Conservation (phyloP, 2,329 filamentous ascomycete genomes). For the Colletotrichum magnum region DNA sequence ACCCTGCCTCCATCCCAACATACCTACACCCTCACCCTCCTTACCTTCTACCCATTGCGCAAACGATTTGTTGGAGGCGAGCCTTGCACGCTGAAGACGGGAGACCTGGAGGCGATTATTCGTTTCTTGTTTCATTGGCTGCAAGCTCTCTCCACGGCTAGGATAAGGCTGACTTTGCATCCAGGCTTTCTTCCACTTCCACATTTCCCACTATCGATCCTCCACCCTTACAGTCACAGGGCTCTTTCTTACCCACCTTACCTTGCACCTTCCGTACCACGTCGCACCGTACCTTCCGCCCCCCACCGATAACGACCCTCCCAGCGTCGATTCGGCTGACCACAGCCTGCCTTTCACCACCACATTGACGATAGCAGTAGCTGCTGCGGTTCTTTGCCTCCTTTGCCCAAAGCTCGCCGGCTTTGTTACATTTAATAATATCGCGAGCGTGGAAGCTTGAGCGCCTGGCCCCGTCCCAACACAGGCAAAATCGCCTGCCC, state of each 20-base stretch:
- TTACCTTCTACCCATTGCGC: not conserved
- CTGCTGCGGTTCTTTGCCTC: not conserved
- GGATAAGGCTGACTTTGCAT: not conserved
- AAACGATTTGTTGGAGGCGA: constrained; percentile 6
- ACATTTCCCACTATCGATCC: constrained; percentile 10
- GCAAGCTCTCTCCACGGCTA: not conserved
- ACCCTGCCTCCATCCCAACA: constrained; percentile 13
- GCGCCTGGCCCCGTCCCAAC: not conserved
- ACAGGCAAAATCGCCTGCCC: not conserved
- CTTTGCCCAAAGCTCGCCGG: not conserved
- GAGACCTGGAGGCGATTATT: not conserved
- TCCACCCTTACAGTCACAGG: no score
- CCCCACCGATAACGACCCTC: constrained; percentile 31
- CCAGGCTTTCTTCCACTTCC: constrained; percentile 16
- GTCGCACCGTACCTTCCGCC: constrained; percentile 23
- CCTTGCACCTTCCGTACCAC: constrained; percentile 13
- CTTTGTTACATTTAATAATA: not conserved
- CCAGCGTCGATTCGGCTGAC: constrained; percentile 28
- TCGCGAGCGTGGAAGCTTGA: not conserved
- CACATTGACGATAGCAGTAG: not conserved
- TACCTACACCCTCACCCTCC: no score
- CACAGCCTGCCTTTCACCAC: constrained; percentile 24
- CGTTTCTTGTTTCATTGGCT: constrained; percentile 7
- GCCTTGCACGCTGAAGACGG: constrained; percentile 5
- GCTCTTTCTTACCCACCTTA: not conserved